Base-by-base conservation (phyloP, 2,329 filamentous ascomycete species). In the Orbilia javanica region DNA sequence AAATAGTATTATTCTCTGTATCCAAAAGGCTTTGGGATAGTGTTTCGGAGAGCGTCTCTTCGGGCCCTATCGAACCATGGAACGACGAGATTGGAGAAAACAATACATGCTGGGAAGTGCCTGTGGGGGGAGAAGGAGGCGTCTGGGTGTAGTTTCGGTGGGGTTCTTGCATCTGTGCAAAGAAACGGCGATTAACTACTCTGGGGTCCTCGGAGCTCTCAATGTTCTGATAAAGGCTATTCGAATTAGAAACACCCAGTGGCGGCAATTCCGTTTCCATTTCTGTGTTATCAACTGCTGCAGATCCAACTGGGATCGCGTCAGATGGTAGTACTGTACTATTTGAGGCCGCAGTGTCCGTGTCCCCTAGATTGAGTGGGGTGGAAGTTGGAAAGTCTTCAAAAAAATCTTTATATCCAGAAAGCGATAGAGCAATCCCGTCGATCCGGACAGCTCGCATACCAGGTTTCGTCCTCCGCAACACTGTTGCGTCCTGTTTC, bases 111-210 rank as follows among this genome's bases (percentile, higher is more conserved):
- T 25, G 60, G 20, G 48, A 60, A 20, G 25, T 13, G n/a, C 20
- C 36, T 7, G 25, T 42, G 18, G 60, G 46, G 8, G 48, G 65
- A 4, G 73, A 60, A 36, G 55, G 50, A 11, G 50, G 42, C 27
- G 29, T 27, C 18, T 10, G 50, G 44, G 15, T 3, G 22, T 52
- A 44, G 13, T 4, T 52, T 22, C 48, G 39, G 13, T 42, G 15
- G 6, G 65, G 66, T 31, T 77, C 73, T 34, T 77, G 65, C 73
- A 77, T 77, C 31, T 39, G 73, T 7, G 73, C 65, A 46, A 77
- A 71, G 18, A 77, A 77, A 3, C 18, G 18, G 20, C 20, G 55
- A n/a, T 39, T 39, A 22, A 5, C 34, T 25, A 15, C 11, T n/a
- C 11, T n/a, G 2, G 22, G 10, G 34, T 25, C 20, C 10, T 36